Evolutionary conservation across 768 basidiomycete genomes (phyloP), one percentile per base, ranked within the genome.

Genomic region (Hirschioporus abietinus): DNA sequence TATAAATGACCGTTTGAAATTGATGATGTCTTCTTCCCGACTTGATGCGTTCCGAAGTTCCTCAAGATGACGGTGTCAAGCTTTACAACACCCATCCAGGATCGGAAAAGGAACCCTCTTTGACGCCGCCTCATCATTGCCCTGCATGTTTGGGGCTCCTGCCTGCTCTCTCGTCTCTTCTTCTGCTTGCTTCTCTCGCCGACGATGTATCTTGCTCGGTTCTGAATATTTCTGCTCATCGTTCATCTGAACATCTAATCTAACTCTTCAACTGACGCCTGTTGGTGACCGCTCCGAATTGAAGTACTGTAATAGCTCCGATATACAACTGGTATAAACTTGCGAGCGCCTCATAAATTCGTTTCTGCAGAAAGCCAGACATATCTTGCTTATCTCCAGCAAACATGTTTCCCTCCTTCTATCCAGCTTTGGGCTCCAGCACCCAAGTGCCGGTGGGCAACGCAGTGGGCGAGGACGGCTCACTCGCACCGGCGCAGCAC

Each of bases 361-460:
- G 30, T 30, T 30, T 30, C 30, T 30, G 30, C 2, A 30, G 8
- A 30, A 30, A 30, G 2, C 30, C 30, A 8, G 30, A 30, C 30
- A 30, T 8, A 30, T 30, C 30, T 30, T 30, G 30, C 4, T 30
- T 30, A 30, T 30, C 30, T 30, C 8, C 30, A 30, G 30, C 30
- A 59, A 62, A 59, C 34, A 34, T 60, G 30, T 42, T n/a, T 15
- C 26, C 60, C 65, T 66, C 68, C 66, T 71, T 71, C 66, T 67
- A 59, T 26, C 70, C 70, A 2, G 64, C 70, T 18, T 67, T 71
- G 12, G 68, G 67, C 63, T 66, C 70, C n/a, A 66, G 67, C 42
- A 52, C 12, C 42, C 6, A 52, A 20, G 42, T 52, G 15, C 20
- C 42, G 4, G 42, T 20, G 42, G 42, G 42, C 42, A 52, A 52